These are phyloP conservation scores for Phaeophleospora eucalypticola DNA, from an alignment of 2,329 filamentous ascomycete species.

Conservation along the genomic window DNA sequence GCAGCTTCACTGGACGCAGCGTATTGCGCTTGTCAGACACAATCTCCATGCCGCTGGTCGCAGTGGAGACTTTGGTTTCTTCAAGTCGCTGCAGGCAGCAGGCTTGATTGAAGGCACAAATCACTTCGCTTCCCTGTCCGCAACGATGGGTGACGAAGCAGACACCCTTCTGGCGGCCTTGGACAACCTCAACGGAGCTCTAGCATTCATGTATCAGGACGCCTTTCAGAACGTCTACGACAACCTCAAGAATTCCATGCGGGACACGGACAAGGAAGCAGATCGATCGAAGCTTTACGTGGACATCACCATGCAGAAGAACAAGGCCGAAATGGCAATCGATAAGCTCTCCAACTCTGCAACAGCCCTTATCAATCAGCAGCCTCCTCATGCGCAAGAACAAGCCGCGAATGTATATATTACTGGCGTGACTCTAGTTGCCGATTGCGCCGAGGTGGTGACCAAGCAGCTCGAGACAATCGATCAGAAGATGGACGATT, in stretches of 20 bases:
- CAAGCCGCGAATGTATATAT: conserved; percentile 44
- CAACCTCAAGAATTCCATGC: conserved; percentile 35
- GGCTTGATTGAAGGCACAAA: conserved; percentile 43
- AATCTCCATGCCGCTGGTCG: conserved; percentile 43
- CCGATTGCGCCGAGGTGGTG: conserved; percentile 43
- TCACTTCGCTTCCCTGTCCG: conserved; percentile 41
- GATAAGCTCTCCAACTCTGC: conserved; percentile 45
- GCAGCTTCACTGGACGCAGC: conserved; percentile 45
- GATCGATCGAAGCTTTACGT: conserved; percentile 38
- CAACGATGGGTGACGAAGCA: conserved; percentile 40
- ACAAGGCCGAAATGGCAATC: conserved; percentile 44
- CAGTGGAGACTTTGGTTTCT: conserved; percentile 45
- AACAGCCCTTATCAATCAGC: conserved; percentile 41
- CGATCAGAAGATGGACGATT: conserved; percentile 41
- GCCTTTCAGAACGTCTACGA: conserved; percentile 46
- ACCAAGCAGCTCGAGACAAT: conserved; percentile 39
- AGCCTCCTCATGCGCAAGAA: conserved; percentile 39
- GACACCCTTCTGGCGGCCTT: conserved; percentile 42
- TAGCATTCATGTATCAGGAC: conserved; percentile 46
- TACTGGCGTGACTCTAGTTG: conserved; percentile 42
- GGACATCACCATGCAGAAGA: conserved; percentile 43
- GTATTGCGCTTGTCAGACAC: conserved; percentile 43
- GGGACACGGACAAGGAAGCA: conserved; percentile 30
- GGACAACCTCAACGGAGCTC: conserved; percentile 44
- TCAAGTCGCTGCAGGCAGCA: conserved; percentile 44